These are phyloP conservation scores for Datura wrightii DNA, from an alignment of 257 asterid species.

Conservation along the genomic window DNA sequence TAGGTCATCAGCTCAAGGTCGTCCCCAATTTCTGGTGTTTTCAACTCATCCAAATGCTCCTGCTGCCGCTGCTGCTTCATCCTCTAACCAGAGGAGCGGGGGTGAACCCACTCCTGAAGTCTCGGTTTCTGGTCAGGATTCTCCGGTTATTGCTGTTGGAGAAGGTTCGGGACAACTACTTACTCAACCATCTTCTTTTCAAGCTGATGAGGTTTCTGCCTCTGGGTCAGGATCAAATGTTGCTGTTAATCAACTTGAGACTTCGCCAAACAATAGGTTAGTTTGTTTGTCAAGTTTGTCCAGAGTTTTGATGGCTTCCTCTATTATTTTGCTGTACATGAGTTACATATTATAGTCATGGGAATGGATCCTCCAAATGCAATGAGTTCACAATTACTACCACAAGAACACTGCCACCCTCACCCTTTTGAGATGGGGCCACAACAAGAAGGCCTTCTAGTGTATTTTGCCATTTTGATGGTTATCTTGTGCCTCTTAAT, in stretches of 20 bases:
- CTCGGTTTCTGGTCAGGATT: slow-evolving; percentile 48
- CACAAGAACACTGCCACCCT: not conserved
- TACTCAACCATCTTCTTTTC: slow-evolving; percentile 47
- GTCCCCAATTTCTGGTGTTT: slow-evolving; percentile 78
- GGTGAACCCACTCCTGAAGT: slow-evolving; percentile 51
- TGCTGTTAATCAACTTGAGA: slow-evolving; percentile 51
- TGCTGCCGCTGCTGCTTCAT: slow-evolving; percentile 41
- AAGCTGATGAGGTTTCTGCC: slow-evolving; percentile 52
- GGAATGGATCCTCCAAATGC: not conserved
- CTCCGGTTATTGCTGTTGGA: slow-evolving; percentile 54
- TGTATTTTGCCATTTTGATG: not conserved
- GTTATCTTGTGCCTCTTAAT: not conserved
- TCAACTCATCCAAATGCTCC: slow-evolving; percentile 64
- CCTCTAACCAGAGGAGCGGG: slow-evolving; percentile 46
- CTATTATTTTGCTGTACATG: not conserved
- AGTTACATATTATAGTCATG: not conserved
- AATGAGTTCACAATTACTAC: not conserved
- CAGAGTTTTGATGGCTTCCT: slow-evolving; percentile 10
- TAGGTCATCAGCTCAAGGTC: slow-evolving; percentile 78
- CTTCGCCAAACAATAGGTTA: slow-evolving; percentile 60
- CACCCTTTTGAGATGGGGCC: not conserved
- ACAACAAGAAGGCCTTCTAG: not conserved
- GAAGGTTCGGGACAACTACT: slow-evolving; percentile 57
- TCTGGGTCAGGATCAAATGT: slow-evolving; percentile 54
- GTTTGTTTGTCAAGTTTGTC: slow-evolving; percentile 1